Conservation (phyloP, 805 yeast species). For the Yamadazyma kitorensis region DNA sequence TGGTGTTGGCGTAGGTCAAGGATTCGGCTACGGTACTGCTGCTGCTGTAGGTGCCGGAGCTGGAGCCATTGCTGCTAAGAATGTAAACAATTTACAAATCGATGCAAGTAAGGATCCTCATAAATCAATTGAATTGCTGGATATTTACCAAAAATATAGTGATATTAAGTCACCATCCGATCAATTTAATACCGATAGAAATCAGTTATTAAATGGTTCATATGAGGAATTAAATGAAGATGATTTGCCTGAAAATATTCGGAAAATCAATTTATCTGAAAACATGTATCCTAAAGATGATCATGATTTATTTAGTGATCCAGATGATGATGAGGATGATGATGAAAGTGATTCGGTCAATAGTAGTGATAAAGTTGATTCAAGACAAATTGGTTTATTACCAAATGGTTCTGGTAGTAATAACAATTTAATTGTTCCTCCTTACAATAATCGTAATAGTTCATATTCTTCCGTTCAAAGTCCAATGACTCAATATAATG, state of each 20-base stretch:
- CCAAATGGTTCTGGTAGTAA: conserved; percentile 1
- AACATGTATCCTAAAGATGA: conserved; percentile 37
- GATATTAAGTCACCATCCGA: conserved; percentile 40
- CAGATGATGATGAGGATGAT: conserved; percentile 22
- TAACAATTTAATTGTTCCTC: conserved; percentile 11
- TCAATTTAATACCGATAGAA: conserved; percentile 33
- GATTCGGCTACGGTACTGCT: conserved; percentile 1
- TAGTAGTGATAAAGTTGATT: conserved; percentile 19
- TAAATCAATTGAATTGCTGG: conserved; percentile 38
- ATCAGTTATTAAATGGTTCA: conserved; percentile 34
- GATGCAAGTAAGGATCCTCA: conserved; percentile 18
- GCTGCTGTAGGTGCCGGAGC: conserved; percentile 4
- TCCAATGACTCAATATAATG: conserved; percentile 42
- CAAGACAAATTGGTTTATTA: conserved; percentile 18
- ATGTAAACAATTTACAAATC: conserved; percentile 10
- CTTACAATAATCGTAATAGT: conserved; percentile 25
- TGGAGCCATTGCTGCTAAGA: neutral
- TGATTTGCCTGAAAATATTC: conserved; percentile 29
- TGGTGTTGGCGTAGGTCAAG: neutral
- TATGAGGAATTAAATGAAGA: conserved; percentile 34
- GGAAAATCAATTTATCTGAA: conserved; percentile 26
- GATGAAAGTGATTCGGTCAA: conserved; percentile 13
- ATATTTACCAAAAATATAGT: conserved; percentile 42
- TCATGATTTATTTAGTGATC: conserved; percentile 35
- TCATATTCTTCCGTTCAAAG: conserved; percentile 39